phyloP scores from a whole-genome alignment of 768 basidiomycete genomes.

The Lactarius hengduanensis region DNA sequence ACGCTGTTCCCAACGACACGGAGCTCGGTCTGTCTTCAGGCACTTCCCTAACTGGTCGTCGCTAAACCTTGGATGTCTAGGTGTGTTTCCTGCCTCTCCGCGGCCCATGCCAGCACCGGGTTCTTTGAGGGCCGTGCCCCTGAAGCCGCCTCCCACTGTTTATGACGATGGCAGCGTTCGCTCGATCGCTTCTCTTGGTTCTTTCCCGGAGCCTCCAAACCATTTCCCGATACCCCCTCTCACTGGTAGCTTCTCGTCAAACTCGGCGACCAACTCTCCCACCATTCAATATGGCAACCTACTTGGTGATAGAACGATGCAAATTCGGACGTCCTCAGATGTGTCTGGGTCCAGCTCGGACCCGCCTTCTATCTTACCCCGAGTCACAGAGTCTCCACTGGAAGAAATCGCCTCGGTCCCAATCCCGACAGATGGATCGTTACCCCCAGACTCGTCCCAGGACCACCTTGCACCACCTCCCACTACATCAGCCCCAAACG shows the following conservation, averaged over 20 bases:
- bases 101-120: slow-evolving; percentile 10
- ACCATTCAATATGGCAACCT: neutral
- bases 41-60: neutral
- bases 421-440: neutral
- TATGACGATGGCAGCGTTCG: slow-evolving; percentile 33
- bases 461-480: slow-evolving; percentile 6
- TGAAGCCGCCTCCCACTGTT: slow-evolving; percentile 17
- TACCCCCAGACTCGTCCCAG: neutral
- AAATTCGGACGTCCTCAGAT: slow-evolving; percentile 22
- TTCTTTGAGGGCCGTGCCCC: slow-evolving; percentile 1
- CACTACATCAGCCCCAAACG: neutral
- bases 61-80: slow-evolving; percentile 10
- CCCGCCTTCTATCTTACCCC: slow-evolving; percentile 3
- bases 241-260: slow-evolving; percentile 22
- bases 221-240: slow-evolving; percentile 65
- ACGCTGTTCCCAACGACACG: neutral
- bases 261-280: slow-evolving; percentile 18
- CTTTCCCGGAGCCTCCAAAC: slow-evolving; percentile 70
- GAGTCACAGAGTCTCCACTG: slow-evolving; percentile 21
- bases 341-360: slow-evolving; percentile 21
- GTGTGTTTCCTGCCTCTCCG: slow-evolving; percentile 2
- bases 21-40: slow-evolving; percentile 9
- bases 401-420: slow-evolving; percentile 8
- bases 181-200: slow-evolving; percentile 62
- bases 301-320: neutral